Percentiles rank a stretch among this genome's conserved stretches.
phyloP scores from a whole-genome alignment of 331 rosid genomes.

The Acacia concinna region DNA sequence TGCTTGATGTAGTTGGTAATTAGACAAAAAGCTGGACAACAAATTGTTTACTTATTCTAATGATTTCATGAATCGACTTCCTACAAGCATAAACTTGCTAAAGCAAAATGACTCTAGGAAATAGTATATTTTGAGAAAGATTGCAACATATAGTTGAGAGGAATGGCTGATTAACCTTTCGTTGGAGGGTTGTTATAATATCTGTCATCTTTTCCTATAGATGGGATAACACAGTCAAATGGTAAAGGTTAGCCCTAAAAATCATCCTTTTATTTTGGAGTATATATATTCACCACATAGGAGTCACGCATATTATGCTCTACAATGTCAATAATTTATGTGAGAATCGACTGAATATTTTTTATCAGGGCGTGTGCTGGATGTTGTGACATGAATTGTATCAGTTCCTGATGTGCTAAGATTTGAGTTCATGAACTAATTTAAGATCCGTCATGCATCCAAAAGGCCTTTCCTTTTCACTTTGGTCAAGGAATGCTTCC shows the following conservation, averaged over 20 bases:
- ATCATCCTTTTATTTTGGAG: neutral
- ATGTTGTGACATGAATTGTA: neutral
- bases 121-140: constrained; percentile 4
- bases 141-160: neutral
- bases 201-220: neutral
- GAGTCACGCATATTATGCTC: constrained; percentile 9
- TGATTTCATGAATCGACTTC: neutral
- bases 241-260: neutral
- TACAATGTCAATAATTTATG: neutral
- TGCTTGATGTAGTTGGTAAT: constrained; percentile 13
- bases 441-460: neutral
- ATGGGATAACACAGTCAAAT: neutral
- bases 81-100: neutral
- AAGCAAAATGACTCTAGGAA: neutral
- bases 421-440: neutral
- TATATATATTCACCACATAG: neutral
- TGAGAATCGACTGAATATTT: constrained; percentile 9
- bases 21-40: neutral
- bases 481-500: constrained; percentile 17
- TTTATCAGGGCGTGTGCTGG: neutral
- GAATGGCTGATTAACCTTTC: constrained; percentile 5
- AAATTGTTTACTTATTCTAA: neutral
- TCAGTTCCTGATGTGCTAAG: neutral
- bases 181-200: neutral
- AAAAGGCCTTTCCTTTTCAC: neutral